Percentiles rank a stretch among this genome's conserved stretches.
These are phyloP conservation scores for Leccinum sublutescens DNA, from an alignment of 768 basidiomycete genomes.

Conservation along the genomic window DNA sequence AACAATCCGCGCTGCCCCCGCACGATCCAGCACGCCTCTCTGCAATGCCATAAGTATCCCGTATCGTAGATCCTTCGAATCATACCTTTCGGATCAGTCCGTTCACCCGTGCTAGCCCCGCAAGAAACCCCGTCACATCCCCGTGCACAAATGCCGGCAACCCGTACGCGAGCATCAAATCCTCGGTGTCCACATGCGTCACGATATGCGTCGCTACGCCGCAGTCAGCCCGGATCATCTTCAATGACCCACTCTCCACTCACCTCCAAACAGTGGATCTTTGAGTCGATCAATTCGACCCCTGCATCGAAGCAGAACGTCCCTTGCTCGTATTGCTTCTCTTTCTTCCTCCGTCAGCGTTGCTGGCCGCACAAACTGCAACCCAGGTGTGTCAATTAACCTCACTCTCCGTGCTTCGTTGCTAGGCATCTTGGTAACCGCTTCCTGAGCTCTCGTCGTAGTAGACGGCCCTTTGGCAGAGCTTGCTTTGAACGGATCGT, in stretches of 20 bases:
- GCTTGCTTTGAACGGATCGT: conserved; percentile 43
- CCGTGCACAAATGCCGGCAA: conserved; percentile 75
- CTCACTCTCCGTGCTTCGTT: conserved; percentile 43
- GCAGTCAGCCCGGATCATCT: conserved; percentile 13
- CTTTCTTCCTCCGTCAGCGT: conserved; percentile 31
- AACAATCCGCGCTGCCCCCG: conserved; percentile 72
- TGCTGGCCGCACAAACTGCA: conserved; percentile 47
- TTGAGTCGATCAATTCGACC: conserved; percentile 85
- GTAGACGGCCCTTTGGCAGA: conserved; percentile 57
- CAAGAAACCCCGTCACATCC: conserved; percentile 70
- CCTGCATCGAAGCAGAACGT: conserved; percentile 75
- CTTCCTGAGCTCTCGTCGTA: conserved; percentile 70
- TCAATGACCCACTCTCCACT: conserved; percentile 27
- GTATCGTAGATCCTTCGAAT: background rate
- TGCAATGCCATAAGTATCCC: conserved; percentile 31
- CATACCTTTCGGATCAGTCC: conserved; percentile 76
- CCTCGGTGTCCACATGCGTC: conserved; percentile 65
- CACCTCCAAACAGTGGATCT: conserved; percentile 70
- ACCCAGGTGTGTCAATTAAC: conserved; percentile 88
- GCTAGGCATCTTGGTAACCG: conserved; percentile 47
- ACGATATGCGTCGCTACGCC: conserved; percentile 65
- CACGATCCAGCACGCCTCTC: conserved; percentile 71
- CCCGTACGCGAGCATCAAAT: conserved; percentile 87
- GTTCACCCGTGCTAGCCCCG: conserved; percentile 70
- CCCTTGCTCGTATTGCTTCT: conserved; percentile 44